Base-by-base conservation (phyloP, 2,329 filamentous ascomycete genomes). In the Cercospora sp. region DNA sequence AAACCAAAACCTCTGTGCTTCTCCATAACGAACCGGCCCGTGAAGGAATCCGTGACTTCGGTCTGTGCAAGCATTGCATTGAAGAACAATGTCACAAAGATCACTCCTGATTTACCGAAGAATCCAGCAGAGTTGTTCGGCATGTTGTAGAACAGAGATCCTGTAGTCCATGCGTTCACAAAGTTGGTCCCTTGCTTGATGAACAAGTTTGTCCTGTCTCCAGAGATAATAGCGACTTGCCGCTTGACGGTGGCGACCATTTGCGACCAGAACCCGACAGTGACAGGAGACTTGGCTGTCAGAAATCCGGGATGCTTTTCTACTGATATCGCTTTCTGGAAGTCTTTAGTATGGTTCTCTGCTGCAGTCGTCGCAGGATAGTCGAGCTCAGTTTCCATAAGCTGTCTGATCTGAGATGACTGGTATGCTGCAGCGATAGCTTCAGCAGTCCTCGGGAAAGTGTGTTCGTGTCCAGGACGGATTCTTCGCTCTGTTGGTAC, bases 91-190 rank as follows among this genome's bases (percentile, higher is more conserved):
- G 88, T 81, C 60, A 90, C 85, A 80, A 91, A 91, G 3, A 89
- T 79, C 0, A 88, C 84, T 61, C 89, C 89, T 0, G 84, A 83
- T 73, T 90, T 90, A 71, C 86, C 75, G 74, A 91, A 91, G 0
- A 91, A 77, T 6, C 89, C 89, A 1, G 78, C 81, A 0, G 87
- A 86, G 59, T 84, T 86, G 24, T 79, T 66, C 0, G 88, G 84
- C 0, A 88, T 85, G 65, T 88, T 83, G 78, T 91, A 91, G 77
- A 91, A 91, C 3, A 91, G 81, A 0, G 88, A 90, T 5, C 88
- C 89, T 1, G 85, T 82, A 64, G 91, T 85, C 10, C 91, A 77
- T 0, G 88, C 88, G 72, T 89, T 87, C 0, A 83, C 72, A 7
- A 90, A 73, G 1, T 85, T 88, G 0, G 84, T 83, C 3, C 81